Percentiles rank a stretch among this genome's conserved stretches.
Evolutionary conservation across 805 yeast genomes (phyloP).

Genomic region (Torulaspora franciscae): DNA sequence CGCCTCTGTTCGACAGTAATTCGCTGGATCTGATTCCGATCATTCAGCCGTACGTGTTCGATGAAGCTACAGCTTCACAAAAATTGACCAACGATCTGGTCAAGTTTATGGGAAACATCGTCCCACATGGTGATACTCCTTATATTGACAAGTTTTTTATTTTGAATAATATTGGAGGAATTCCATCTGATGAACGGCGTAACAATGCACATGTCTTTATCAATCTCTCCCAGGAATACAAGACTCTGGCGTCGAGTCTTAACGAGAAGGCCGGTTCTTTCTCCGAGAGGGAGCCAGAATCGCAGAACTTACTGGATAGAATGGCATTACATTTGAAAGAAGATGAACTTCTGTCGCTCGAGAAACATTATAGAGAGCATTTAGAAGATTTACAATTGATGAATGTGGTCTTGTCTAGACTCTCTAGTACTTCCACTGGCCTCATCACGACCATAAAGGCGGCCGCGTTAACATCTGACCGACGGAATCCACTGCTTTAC

Average conservation of each 20-base stretch:
- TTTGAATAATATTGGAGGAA: slow-evolving; percentile 82
- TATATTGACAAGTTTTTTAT: slow-evolving; percentile 73
- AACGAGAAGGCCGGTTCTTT: slow-evolving; percentile 7
- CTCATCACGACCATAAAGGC: slow-evolving; percentile 79
- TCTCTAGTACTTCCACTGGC: slow-evolving; percentile 66
- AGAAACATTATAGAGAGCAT: slow-evolving; percentile 43
- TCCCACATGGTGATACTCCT: slow-evolving; percentile 32
- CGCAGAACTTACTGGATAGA: slow-evolving; percentile 19
- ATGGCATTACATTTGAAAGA: slow-evolving; percentile 18
- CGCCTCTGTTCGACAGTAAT: slow-evolving; percentile 10
- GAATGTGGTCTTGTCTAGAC: slow-evolving; percentile 46
- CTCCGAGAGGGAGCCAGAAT: slow-evolving; percentile 14
- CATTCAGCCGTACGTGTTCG: slow-evolving; percentile 62
- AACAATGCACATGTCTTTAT: slow-evolving; percentile 82
- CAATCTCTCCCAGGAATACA: slow-evolving; percentile 73
- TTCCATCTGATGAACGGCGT: slow-evolving; percentile 78
- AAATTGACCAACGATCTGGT: slow-evolving; percentile 40
- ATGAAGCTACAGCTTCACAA: slow-evolving; percentile 44
- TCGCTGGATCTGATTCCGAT: slow-evolving; percentile 39
- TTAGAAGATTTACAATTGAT: slow-evolving; percentile 62
- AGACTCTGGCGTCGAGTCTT: slow-evolving; percentile 11
- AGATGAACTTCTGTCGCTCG: slow-evolving; percentile 13
- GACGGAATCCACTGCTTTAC: slow-evolving; percentile 78
- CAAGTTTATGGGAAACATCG: slow-evolving; percentile 32
- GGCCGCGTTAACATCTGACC: slow-evolving; percentile 46